phyloP scores from a whole-genome alignment of 73 alveolate species.

The Tetrahymena thermophila region DNA sequence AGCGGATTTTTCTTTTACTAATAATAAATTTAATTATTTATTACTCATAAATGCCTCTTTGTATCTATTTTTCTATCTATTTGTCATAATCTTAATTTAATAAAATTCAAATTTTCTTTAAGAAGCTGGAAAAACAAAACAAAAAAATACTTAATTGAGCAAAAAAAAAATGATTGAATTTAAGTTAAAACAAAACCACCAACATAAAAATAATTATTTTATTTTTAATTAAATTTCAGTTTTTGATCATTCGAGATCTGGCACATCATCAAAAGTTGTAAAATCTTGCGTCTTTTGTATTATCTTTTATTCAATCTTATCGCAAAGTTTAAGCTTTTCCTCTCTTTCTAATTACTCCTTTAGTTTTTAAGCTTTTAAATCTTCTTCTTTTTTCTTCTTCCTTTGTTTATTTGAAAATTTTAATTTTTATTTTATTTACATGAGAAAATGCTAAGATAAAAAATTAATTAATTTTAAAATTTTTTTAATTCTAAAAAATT shows the following conservation, averaged over 20 bases:
- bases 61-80: background rate
- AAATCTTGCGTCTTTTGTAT: constrained; percentile 11
- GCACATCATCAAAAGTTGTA: constrained; percentile 42
- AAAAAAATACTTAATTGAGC: background rate
- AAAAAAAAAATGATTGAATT: too few species aligned
- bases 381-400: constrained; percentile 5
- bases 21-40: too few species aligned
- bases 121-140: too few species aligned
- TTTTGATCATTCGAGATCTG: constrained; percentile 43
- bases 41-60: background rate
- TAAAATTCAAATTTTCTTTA: background rate
- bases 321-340: constrained; percentile 7
- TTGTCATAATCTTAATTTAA: background rate
- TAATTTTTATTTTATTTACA: constrained; percentile 7
- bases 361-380: background rate
- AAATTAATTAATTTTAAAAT: background rate
- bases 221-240: background rate
- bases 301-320: constrained; percentile 6
- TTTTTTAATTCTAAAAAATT: background rate
- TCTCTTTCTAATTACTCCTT: constrained; percentile 7
- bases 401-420: background rate
- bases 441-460: background rate
- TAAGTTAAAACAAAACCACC: background rate
- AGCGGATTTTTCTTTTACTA: background rate
- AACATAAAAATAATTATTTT: too few species aligned